Percentiles rank a stretch among this genome's conserved stretches.
Conservation (phyloP, 352 stramenopile species). For the Phytophthora niederhauseri region DNA sequence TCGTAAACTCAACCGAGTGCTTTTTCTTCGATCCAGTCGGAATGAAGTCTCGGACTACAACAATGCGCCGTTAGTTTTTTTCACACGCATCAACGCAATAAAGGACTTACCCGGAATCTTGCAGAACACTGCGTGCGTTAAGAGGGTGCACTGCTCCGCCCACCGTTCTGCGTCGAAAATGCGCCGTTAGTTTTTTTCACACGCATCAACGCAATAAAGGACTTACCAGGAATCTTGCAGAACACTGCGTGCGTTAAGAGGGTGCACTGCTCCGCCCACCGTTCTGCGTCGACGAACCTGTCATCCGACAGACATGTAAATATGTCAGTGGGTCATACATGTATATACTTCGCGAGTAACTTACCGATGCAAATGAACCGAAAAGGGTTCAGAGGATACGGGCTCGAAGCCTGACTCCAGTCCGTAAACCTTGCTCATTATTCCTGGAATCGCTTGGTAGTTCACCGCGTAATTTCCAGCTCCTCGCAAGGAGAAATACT, state of each 20-base stretch:
- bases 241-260: conserved; percentile 84
- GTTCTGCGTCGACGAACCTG: conserved; percentile 62
- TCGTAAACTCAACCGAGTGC: conserved; percentile 64
- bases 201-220: neutral
- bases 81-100: neutral
- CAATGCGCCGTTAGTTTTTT: conserved; percentile 1
- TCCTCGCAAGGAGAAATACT: conserved; percentile 56
- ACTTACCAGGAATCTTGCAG: conserved; percentile 71
- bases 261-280: conserved; percentile 80
- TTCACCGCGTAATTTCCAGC: conserved; percentile 33
- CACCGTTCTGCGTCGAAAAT: conserved; percentile 54
- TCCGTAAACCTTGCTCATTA: conserved; percentile 38
- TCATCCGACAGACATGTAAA: neutral
- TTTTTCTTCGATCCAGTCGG: conserved; percentile 51
- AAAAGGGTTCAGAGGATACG: conserved; percentile 26
- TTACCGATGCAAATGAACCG: conserved; percentile 41
- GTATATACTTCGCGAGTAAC: neutral
- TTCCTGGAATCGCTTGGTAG: conserved; percentile 38
- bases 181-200: neutral
- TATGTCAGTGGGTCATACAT: neutral
- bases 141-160: conserved; percentile 77
- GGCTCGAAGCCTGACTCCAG: conserved; percentile 7
- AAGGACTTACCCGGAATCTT: conserved; percentile 64
- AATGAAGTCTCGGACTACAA: conserved; percentile 78
- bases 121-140: conserved; percentile 83